These are phyloP conservation scores for Diophrys sp. DNA, from an alignment of 73 alveolate species.

Conservation along the genomic window DNA sequence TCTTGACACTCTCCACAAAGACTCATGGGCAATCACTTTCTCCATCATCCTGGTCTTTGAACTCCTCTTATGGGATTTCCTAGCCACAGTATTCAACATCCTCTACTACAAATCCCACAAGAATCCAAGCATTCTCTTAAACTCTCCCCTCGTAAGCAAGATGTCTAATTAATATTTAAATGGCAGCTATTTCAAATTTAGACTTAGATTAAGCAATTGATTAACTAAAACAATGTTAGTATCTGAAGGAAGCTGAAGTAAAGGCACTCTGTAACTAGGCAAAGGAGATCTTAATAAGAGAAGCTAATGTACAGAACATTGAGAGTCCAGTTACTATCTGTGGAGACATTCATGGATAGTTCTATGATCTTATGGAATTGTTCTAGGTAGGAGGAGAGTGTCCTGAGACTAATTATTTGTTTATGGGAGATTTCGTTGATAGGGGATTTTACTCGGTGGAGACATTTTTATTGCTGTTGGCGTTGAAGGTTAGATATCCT, in stretches of 20 bases:
- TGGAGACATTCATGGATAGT: too few relatives aligned
- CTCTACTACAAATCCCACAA: too few relatives aligned
- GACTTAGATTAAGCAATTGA: conserved; percentile 72
- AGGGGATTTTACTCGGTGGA: conserved; percentile 87
- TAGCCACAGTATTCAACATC: too few relatives aligned
- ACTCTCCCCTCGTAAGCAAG: too few relatives aligned
- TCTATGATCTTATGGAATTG: too few relatives aligned
- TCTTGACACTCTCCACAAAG: too few relatives aligned
- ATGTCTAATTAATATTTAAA: too few relatives aligned
- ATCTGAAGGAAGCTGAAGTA: conserved; percentile 91
- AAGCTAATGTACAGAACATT: conserved; percentile 84
- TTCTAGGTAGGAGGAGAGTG: conserved; percentile 94
- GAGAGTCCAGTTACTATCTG: conserved; percentile 94
- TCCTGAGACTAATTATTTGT: conserved; percentile 90
- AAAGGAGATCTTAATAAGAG: conserved; percentile 88
- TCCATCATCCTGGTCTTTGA: too few relatives aligned
- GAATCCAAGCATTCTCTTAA: too few relatives aligned
- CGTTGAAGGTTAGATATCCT: conserved; percentile 77
- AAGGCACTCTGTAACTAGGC: conserved; percentile 89
- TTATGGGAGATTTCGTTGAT: conserved; percentile 94
- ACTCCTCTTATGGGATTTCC: too few relatives aligned
- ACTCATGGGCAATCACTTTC: too few relatives aligned
- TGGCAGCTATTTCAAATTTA: too few relatives aligned
- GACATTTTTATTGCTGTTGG: conserved; percentile 75
- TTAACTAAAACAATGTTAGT: conserved; percentile 79